These are phyloP conservation scores for Calocybe indica DNA, from an alignment of 768 basidiomycete species.

Conservation along the genomic window DNA sequence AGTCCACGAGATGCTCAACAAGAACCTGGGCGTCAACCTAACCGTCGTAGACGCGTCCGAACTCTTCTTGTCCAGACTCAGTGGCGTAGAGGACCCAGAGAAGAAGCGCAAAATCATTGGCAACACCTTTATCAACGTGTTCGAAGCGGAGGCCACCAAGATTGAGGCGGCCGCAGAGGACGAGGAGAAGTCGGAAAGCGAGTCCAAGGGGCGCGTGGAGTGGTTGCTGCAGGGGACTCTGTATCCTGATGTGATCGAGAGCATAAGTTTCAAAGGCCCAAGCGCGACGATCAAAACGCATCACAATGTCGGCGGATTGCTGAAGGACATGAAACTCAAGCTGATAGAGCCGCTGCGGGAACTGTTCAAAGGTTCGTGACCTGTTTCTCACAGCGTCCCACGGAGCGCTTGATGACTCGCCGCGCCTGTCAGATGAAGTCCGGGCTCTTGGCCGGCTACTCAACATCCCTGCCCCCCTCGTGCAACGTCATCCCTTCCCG, in stretches of 20 bases:
- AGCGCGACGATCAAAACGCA: conserved; percentile 99
- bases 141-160: conserved; percentile 89
- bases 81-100: conserved; percentile 93
- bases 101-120: conserved; percentile 97
- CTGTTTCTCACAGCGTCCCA: neutral
- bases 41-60: conserved; percentile 95
- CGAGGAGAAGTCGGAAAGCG: conserved; percentile 62
- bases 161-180: conserved; percentile 78
- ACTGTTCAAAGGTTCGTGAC: conserved; percentile 85
- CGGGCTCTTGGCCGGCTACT: conserved; percentile 88
- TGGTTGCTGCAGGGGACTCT: conserved; percentile 97
- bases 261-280: conserved; percentile 98
- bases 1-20: conserved; percentile 90
- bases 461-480: conserved; percentile 86
- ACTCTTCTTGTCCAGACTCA: conserved; percentile 83
- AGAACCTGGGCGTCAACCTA: conserved; percentile 91
- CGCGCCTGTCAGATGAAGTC: conserved; percentile 72
- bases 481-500: conserved; percentile 97
- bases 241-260: conserved; percentile 99
- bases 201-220: conserved; percentile 86
- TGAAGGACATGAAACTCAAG: conserved; percentile 98
- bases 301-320: conserved; percentile 95
- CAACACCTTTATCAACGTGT: conserved; percentile 97
- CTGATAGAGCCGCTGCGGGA: conserved; percentile 96
- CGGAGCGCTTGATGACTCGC: neutral